Evolutionary conservation across 2,329 filamentous ascomycete species (phyloP), one percentile per base, ranked within the genome.

Genomic region (Aspergillus sp.): DNA sequence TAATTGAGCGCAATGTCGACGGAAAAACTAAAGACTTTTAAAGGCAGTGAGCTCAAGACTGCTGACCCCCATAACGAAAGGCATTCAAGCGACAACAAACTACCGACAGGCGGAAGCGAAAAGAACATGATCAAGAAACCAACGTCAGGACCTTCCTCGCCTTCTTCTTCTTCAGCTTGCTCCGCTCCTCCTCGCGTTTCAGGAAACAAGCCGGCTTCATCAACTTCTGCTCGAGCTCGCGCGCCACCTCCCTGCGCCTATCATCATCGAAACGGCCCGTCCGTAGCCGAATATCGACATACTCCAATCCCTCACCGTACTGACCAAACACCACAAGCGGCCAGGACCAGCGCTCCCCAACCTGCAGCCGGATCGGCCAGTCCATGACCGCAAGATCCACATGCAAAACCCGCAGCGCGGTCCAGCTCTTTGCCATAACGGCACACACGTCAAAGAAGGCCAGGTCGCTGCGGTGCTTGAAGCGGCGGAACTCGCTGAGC

Each of bases 321-420:
- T 44, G 38, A 7, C 35, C 52, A 42, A 64, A 60, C 10, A 32
- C 17, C 22, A 63, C 45, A 19, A 61, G 43, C 3, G 61, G 61
- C 46, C 57, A 49, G 13, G 61, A 60, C 61, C 62, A 64, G 16
- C 43, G 30, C 30, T 65, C 61, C 1, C 58, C 59, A 6, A 63
- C 33, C 22, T 56, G 42, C 16, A 64, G 26, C 8, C 45, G 19
- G 19, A 62, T 59, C 0, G 62, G 60, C 55, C 60, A 60, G 42
- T 64, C 59, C 17, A 51, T 44, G 22, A 65, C 55, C 1, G 33
- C 19, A 38, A 62, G 11, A 17, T 56, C 22, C 19, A 60, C 44
- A 46, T 64, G 58, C 20, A 65, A 33, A 11, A 58, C 57, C 7
- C 44, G 46, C 47, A 65, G 42, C 2, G 40, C 43, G 9, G 26